Percentiles rank a stretch among this genome's conserved stretches.
phyloP scores from a whole-genome alignment of 331 rosid species.

The Stylosanthes scabra region DNA sequence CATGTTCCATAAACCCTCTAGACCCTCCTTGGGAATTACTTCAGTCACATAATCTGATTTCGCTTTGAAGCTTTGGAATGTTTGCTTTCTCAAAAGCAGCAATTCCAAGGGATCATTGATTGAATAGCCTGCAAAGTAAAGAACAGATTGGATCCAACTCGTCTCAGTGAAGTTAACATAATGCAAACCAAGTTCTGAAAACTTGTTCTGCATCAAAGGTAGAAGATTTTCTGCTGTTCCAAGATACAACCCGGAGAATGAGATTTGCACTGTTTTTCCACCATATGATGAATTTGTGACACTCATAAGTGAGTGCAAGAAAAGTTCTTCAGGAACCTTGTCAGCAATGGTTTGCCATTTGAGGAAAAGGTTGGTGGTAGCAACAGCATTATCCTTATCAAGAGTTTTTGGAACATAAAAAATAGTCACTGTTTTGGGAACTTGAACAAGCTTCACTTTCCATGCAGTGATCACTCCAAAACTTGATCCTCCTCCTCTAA shows the following conservation, averaged over 20 bases:
- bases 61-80: conserved; percentile 49
- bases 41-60: conserved; percentile 60
- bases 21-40: conserved; percentile 44
- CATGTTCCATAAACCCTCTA: conserved; percentile 55
- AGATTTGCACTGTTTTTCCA: conserved; percentile 16
- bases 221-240: conserved; percentile 42
- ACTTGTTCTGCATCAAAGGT: conserved; percentile 49
- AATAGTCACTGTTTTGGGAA: conserved; percentile 48
- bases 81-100: conserved; percentile 46
- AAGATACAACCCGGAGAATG: conserved; percentile 43
- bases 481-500: conserved; percentile 67
- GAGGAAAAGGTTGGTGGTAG: conserved; percentile 38
- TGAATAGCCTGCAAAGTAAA: conserved; percentile 47
- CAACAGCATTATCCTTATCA: conserved; percentile 33
- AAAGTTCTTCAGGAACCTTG: conserved; percentile 52
- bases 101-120: conserved; percentile 39
- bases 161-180: conserved; percentile 50
- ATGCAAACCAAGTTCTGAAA: conserved; percentile 50
- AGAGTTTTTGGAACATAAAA: conserved; percentile 39
- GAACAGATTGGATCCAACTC: conserved; percentile 63
- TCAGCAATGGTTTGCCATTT: conserved; percentile 61
- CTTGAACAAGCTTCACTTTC: conserved; percentile 51
- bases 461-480: conserved; percentile 58
- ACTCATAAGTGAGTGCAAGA: conserved; percentile 42
- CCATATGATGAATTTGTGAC: conserved; percentile 28